phyloP scores from a whole-genome alignment of 2,329 filamentous ascomycete genomes.

The Fusarium verrucosum region DNA sequence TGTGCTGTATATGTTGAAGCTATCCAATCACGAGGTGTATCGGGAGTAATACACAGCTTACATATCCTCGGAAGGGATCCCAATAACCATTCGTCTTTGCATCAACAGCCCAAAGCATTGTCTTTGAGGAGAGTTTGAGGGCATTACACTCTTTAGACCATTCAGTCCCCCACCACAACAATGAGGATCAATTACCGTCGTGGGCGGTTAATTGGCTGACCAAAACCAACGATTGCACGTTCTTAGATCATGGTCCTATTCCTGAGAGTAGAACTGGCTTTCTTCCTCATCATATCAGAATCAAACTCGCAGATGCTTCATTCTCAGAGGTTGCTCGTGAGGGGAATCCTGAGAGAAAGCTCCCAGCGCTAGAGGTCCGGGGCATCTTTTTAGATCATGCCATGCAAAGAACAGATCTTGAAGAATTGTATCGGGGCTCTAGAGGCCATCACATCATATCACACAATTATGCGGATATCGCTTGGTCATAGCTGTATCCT shows the following conservation, averaged over 20 bases:
- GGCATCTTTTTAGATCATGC: background rate
- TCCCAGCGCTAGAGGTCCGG: background rate
- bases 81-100: too few relatives aligned
- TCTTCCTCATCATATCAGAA: background rate
- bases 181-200: background rate
- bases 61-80: too few relatives aligned
- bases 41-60: too few relatives aligned
- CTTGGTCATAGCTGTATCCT: background rate
- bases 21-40: background rate
- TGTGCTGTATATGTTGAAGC: too few relatives aligned
- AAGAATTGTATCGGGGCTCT: background rate
- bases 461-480: background rate
- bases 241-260: background rate
- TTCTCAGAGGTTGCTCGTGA: background rate
- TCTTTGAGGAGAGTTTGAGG: background rate
- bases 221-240: background rate
- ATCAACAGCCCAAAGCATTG: too few relatives aligned
- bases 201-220: conserved; percentile 6
- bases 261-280: background rate
- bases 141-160: background rate
- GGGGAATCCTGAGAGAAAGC: fast-evolving
- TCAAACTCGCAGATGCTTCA: background rate
- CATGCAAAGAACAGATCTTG: background rate
- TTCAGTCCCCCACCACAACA: fast-evolving
- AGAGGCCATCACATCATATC: background rate